Percentiles rank a stretch among this genome's conserved stretches.
These are phyloP conservation scores for Alternaria sp. DNA, from an alignment of 2,329 filamentous ascomycete genomes.

Conservation along the genomic window DNA sequence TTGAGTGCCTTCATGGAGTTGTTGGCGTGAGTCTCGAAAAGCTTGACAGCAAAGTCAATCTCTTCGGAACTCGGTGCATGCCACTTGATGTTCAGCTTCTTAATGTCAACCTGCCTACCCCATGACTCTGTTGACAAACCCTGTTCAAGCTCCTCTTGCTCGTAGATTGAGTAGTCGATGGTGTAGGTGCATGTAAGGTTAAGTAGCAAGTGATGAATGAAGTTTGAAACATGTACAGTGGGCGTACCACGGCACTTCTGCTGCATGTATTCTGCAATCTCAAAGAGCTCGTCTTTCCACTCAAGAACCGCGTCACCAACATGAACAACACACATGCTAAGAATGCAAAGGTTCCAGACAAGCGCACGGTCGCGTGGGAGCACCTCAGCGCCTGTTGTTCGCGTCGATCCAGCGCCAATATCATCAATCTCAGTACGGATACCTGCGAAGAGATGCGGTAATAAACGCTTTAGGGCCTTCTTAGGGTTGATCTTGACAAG, in stretches of 20 bases:
- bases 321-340: slow-evolving; percentile 98
- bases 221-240: slow-evolving; percentile 96
- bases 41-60: slow-evolving; percentile 84
- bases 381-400: slow-evolving; percentile 92
- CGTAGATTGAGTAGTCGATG: slow-evolving; percentile 86
- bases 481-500: slow-evolving; percentile 95
- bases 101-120: slow-evolving; percentile 78
- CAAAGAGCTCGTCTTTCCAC: slow-evolving; percentile 87
- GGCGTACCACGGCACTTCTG: slow-evolving; percentile 92
- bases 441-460: slow-evolving; percentile 88
- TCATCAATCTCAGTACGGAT: slow-evolving; percentile 97
- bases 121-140: slow-evolving; percentile 83
- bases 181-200: slow-evolving; percentile 96
- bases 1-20: slow-evolving; percentile 78
- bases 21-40: slow-evolving; percentile 85
- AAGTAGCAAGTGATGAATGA: slow-evolving; percentile 92
- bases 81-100: slow-evolving; percentile 86
- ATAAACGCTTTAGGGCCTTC: slow-evolving; percentile 88
- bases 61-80: slow-evolving; percentile 83
- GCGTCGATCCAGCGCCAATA: slow-evolving; percentile 92
- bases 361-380: slow-evolving; percentile 89
- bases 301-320: slow-evolving; percentile 88
- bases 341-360: slow-evolving; percentile 96
- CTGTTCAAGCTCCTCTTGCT: slow-evolving; percentile 73
- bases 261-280: slow-evolving; percentile 96